Base-by-base conservation (phyloP, 2,329 filamentous ascomycete genomes). In the Neopestalotiopsis sp. region DNA sequence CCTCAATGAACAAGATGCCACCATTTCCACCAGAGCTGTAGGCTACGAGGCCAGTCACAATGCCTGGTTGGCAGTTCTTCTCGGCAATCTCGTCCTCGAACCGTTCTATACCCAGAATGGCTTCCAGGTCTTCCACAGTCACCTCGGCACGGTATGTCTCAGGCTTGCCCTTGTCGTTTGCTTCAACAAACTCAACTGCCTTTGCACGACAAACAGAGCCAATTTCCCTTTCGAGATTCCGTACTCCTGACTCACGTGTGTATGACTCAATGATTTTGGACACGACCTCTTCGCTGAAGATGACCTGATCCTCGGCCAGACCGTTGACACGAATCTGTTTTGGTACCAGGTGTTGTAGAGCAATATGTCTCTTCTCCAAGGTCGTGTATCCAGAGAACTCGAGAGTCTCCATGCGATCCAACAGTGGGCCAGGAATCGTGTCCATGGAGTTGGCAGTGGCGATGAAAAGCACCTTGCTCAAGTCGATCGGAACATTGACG, bases 361-460 rank as follows among this genome's bases (percentile, higher is more conserved):
- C 95, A 78, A 99, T 99, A 79, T 98, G 94, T 68, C 94, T 90
- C 84, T 99, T 99, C 84, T 99, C 96, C 20, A 98, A 87, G 5
- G 95, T 98, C 0, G 96, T 99, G 84, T 99, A 99, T 73, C 96
- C 96, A 1, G 94, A 94, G 28, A 99, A 88, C 72, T 93, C 89
- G 67, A 99, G 97, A 6, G 92, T 97, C 82, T 99, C 96, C 95
- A 99, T 98, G 69, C 96, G 92, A 81, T 99, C 96, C 13, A 99
- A 87, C 2, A 99, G 85, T 20, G 96, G 95, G n/a, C 94, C 86
- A 2, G 96, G 95, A 67, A 99, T 99, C 0, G 95, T 98, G 76
- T 98, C 95, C 30, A 98, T 86, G 10, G 89, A 94, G 81, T 99
- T 99, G 60, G 96, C 96, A 0, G 96, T 99, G 6, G 96, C 96